Conservation (phyloP, 2,329 filamentous ascomycete genomes). For the Cytospora schulzeri region DNA sequence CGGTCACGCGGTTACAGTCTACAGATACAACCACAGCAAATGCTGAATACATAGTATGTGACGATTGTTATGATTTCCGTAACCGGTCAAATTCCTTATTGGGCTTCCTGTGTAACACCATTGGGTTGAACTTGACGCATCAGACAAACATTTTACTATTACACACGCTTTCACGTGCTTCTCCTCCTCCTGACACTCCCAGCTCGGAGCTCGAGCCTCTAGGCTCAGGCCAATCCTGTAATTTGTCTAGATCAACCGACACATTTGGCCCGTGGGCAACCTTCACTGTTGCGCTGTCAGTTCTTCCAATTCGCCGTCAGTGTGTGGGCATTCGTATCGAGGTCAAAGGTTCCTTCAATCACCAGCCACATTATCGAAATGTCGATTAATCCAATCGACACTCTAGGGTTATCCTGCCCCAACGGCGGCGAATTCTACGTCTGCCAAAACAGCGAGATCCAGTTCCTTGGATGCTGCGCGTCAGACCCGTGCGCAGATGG, state of each 20-base stretch:
- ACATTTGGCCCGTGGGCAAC: background rate
- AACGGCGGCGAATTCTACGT: constrained; percentile 40
- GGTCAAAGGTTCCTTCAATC: background rate
- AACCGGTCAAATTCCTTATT: background rate
- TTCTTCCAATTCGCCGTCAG: background rate
- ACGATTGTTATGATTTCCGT: background rate
- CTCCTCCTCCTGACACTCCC: background rate
- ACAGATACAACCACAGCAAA: background rate
- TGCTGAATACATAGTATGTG: background rate
- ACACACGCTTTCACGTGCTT: background rate
- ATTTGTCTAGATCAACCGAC: background rate
- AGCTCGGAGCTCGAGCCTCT: background rate
- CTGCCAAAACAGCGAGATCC: constrained; percentile 35
- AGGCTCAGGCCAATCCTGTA: background rate
- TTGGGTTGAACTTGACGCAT: background rate
- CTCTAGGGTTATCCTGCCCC: constrained; percentile 34
- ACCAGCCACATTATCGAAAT: background rate
- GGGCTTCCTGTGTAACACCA: background rate
- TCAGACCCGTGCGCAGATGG: constrained; percentile 39
- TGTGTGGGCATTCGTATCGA: background rate
- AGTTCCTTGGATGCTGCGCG: constrained; percentile 46
- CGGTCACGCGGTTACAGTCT: background rate
- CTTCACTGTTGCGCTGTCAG: background rate
- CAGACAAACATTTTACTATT: background rate
- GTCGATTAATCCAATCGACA: constrained; percentile 6